phyloP scores from a whole-genome alignment of 352 stramenopile species.

The Pythium myriotylum region DNA sequence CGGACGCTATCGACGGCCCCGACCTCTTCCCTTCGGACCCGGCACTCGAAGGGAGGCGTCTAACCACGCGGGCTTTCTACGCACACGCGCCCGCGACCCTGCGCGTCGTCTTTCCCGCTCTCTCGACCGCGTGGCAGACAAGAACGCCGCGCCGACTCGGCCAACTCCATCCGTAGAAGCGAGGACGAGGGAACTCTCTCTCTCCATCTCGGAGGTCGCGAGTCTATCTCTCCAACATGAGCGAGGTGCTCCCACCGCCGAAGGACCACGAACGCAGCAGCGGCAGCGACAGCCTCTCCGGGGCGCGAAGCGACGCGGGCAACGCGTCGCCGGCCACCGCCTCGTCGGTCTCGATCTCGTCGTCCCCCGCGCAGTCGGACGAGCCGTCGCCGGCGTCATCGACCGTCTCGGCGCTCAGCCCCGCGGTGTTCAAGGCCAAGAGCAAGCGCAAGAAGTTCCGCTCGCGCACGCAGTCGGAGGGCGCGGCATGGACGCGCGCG shows the following conservation, averaged over 20 bases:
- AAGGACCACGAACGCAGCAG: slow-evolving; percentile 20
- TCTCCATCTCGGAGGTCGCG: neutral
- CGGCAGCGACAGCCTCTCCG: slow-evolving; percentile 27
- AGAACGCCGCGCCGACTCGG: too few species aligned
- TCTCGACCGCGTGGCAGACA: too few species aligned
- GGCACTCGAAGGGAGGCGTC: neutral
- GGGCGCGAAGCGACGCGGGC: slow-evolving; percentile 13
- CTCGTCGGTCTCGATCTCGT: slow-evolving; percentile 18
- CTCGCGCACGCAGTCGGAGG: slow-evolving; percentile 77
- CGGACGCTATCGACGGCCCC: neutral
- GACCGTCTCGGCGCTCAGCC: slow-evolving; percentile 17
- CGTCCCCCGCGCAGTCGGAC: slow-evolving; percentile 21
- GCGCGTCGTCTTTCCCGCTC: too few species aligned
- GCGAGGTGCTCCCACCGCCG: neutral
- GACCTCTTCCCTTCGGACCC: neutral
- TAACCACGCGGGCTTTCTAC: neutral
- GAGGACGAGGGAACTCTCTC: neutral
- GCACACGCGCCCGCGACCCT: too few species aligned
- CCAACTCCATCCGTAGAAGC: neutral
- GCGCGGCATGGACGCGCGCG: slow-evolving; percentile 68
- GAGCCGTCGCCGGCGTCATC: slow-evolving; percentile 6
- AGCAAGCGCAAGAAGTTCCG: slow-evolving; percentile 59
- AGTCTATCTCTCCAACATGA: slow-evolving; percentile 6
- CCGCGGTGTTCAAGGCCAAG: slow-evolving; percentile 15
- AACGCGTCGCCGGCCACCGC: slow-evolving; percentile 18